Base-by-base conservation (phyloP, 495 filamentous ascomycete genomes). In the Immersiella caudata region DNA sequence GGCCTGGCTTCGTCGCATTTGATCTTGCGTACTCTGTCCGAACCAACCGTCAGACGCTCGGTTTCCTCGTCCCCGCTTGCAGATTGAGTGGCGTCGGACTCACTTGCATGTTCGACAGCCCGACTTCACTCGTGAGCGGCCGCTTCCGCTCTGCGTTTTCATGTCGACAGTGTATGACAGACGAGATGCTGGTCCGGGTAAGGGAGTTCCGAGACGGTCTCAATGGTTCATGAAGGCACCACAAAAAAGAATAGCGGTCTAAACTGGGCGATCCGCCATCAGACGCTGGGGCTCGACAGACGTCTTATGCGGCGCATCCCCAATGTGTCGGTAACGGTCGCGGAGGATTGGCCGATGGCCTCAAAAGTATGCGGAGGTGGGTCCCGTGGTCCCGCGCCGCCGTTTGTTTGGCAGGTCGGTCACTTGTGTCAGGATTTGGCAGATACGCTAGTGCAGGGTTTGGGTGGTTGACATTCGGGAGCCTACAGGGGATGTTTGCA, bases 1-100 rank as follows among this genome's bases (percentile, higher is more conserved):
- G 85, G 86, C 22, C 79, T 77, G 18, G 69, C 74, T 71, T 88
- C 86, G 55, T 86, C 85, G 52, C 86, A 88, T 74, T 88, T 87
- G 49, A 88, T 79, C 63, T 46, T 46, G 40, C 40, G 40, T 12
- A 46, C 11, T 18, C 40, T 46, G 40, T 2, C 16, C 40, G 11
- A 14, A 46, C 40, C 2, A 14, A 14, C 6, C 5, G 40, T 46
- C 40, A 46, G 40, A 46, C 18, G 18, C 35, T 40, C 46, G 36
- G 29, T 2, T 18, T 46, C 14, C 40, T 14, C 2, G 11, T 4
- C 11, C 2, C 6, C 2, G 40, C 14, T 12, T 50, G n/a, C 36
- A 3, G 33, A 46, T 14, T 62, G 35, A 62, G 24, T 36, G 6
- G 5, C n/a, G 25, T 21, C 60, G 18, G 26, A 74, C 79, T 75